Percentiles rank a stretch among this genome's conserved stretches.
Conservation (phyloP, 2,329 filamentous ascomycete genomes). For the Fragosphaeria purpurea region DNA sequence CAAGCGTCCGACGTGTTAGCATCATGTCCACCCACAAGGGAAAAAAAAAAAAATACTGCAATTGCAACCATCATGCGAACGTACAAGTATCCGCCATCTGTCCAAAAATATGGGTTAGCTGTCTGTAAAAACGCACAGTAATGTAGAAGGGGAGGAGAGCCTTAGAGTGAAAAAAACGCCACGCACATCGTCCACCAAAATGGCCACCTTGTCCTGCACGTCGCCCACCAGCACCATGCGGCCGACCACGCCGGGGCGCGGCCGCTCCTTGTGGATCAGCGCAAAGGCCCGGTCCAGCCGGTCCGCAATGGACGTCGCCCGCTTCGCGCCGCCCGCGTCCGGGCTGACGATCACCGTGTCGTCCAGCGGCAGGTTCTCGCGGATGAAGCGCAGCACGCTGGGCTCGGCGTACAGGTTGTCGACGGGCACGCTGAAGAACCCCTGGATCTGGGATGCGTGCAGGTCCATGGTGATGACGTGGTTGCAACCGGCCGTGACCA, state of each 20-base stretch:
- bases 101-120: background rate
- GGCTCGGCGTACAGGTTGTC: constrained; percentile 88
- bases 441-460: constrained; percentile 29
- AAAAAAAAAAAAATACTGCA: background rate
- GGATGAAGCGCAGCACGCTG: constrained; percentile 82
- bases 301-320: constrained; percentile 87
- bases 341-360: constrained; percentile 92
- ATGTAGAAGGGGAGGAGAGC: background rate
- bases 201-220: constrained; percentile 81
- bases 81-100: constrained; percentile 17
- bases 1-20: background rate
- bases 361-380: constrained; percentile 68
- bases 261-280: constrained; percentile 92
- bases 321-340: constrained; percentile 89
- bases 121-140: background rate
- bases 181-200: constrained; percentile 53
- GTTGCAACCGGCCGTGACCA: constrained; percentile 68
- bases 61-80: background rate
- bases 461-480: constrained; percentile 91
- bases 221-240: constrained; percentile 94
- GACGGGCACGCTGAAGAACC: constrained; percentile 81
- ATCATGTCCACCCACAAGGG: constrained; percentile 46
- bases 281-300: constrained; percentile 84
- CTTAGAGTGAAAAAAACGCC: too few relatives aligned
- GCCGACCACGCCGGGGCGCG: constrained; percentile 69